Evolutionary conservation across 352 stramenopile genomes (phyloP).

Genomic region (Phytophthora lateralis): DNA sequence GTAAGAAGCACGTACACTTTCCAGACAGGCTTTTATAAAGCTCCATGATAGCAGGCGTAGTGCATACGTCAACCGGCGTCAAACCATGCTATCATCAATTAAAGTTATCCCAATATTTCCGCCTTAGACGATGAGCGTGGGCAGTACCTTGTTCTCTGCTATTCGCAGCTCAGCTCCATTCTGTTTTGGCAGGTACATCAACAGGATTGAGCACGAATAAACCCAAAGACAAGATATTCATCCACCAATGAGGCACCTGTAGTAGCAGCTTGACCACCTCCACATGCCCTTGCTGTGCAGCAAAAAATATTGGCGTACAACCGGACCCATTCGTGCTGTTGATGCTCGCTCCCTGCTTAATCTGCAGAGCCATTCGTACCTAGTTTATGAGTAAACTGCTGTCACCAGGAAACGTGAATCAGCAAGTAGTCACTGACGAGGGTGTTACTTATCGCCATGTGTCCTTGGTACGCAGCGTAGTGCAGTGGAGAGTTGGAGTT

Average conservation of each 20-base stretch:
- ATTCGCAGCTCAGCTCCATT: conserved; percentile 57
- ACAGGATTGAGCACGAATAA: neutral
- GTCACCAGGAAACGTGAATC: neutral
- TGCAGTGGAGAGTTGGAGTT: conserved; percentile 70
- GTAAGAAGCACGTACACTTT: conserved; percentile 34
- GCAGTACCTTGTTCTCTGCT: conserved; percentile 46
- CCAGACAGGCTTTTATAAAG: conserved; percentile 50
- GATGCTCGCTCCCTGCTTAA: conserved; percentile 57
- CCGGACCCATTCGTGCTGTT: conserved; percentile 58
- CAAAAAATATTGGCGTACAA: conserved; percentile 78
- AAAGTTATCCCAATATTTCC: neutral
- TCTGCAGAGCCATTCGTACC: conserved; percentile 7
- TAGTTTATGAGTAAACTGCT: neutral
- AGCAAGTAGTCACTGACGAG: conserved; percentile 39
- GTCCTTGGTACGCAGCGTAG: conserved; percentile 77
- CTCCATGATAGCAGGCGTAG: conserved; percentile 43
- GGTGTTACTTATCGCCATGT: conserved; percentile 40
- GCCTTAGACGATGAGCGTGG: neutral
- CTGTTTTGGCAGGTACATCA: conserved; percentile 20
- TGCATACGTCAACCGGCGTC: conserved; percentile 68
- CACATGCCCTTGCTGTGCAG: conserved; percentile 57
- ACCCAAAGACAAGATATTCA: neutral
- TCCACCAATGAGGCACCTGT: conserved; percentile 36
- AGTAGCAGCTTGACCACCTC: conserved; percentile 55
- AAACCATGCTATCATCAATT: conserved; percentile 48